Evolutionary conservation across 257 asterid genomes (phyloP), one percentile per base, ranked within the genome.

Genomic region (Rubia yunnanensis): DNA sequence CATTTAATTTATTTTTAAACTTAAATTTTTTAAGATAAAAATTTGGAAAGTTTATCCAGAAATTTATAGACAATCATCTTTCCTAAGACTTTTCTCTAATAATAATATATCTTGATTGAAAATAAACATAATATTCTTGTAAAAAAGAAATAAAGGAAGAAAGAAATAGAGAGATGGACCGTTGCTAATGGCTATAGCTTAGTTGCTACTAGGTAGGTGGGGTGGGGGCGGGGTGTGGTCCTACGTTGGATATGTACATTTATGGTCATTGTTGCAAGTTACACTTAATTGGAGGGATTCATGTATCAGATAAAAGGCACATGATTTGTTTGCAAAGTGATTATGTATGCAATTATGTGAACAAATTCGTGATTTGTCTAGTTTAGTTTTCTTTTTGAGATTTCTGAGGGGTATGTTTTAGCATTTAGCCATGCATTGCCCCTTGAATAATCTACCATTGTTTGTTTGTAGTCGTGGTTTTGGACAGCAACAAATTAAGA

Each of bases 221-320:
- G 60, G 60, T 22, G 60, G 60, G 60, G 60, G 8, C 11, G 10
- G 63, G 46, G 52, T 24, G 50, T 5, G 72, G 72, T 68, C 72
- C 66, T 58, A 44, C 54, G 1, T 14, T 15, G 52, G 52, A 44
- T 63, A 60, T 34, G 59, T 59, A 49, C 61, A 66, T 65, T 63
- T 64, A 54, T 64, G 69, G 72, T 63, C 64, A 65, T 59, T 74
- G 55, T 57, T 59, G 30, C 58, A 59, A 38, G 48, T 31, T 48
- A 30, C 31, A n/a, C 38, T 18, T 32, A 32, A 32, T 32, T 41
- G 73, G 39, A 54, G 34, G 67, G 73, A 31, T 44, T 60, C 57
- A 13, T 10, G 46, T 57, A 48, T 32, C 18, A 46, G 67, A 60
- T 48, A 8, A 70, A 60, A 53, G 34, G 41, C 54, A 52, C 68